Conservation (phyloP, 2,329 filamentous ascomycete genomes). For the Xylariales sp. region DNA sequence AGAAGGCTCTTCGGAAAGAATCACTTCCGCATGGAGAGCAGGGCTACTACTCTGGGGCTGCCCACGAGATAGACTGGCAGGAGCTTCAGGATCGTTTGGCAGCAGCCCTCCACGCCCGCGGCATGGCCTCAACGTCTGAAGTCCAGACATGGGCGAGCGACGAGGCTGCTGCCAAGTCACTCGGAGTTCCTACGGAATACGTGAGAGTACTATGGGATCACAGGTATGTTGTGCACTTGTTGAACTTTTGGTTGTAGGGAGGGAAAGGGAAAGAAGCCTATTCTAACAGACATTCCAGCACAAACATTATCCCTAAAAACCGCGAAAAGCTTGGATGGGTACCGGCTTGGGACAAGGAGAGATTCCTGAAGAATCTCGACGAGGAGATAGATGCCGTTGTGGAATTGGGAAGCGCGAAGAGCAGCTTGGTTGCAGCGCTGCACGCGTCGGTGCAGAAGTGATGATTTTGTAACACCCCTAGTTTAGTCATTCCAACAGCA, state of each 20-base stretch:
- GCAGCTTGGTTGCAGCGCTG: neutral
- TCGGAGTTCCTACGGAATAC: slow-evolving; percentile 23
- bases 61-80: slow-evolving; percentile 24
- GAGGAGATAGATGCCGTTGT: neutral
- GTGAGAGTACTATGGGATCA: slow-evolving; percentile 20
- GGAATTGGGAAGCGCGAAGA: neutral
- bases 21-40: slow-evolving; percentile 21
- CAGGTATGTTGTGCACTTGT: slow-evolving; percentile 18
- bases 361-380: neutral
- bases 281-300: neutral
- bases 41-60: slow-evolving; percentile 28
- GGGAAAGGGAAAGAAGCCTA: no score
- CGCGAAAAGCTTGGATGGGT: neutral
- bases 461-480: no score
- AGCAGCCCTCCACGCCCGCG: slow-evolving; percentile 18
- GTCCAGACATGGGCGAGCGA: slow-evolving; percentile 23
- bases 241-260: no score
- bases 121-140: slow-evolving; percentile 20
- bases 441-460: neutral
- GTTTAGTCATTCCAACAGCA: no score
- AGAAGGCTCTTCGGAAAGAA: slow-evolving; percentile 22
- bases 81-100: slow-evolving; percentile 23
- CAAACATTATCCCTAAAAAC: neutral
- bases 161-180: slow-evolving; percentile 22
- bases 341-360: neutral